These are phyloP conservation scores for Malbranchea cinnamomea DNA, from an alignment of 2,329 filamentous ascomycete species.

Conservation along the genomic window DNA sequence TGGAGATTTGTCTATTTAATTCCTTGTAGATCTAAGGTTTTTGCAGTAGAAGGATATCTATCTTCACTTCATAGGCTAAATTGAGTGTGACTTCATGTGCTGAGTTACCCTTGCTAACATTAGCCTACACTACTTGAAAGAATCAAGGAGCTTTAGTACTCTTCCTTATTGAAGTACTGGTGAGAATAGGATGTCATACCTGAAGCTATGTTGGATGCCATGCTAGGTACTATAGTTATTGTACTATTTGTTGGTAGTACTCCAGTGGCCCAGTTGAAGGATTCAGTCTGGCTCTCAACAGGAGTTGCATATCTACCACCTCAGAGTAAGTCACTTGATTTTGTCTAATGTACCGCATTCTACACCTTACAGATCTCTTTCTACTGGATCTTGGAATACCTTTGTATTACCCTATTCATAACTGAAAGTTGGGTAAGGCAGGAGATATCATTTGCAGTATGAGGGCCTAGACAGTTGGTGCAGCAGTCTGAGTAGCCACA, in stretches of 20 bases:
- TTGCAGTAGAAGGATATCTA: not conserved
- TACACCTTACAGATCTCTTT: not conserved
- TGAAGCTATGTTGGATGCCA: not conserved
- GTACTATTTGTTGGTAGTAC: too few species aligned
- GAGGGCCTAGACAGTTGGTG: constrained; percentile 1
- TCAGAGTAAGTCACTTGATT: not conserved
- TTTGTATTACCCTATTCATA: not conserved
- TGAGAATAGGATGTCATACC: not conserved
- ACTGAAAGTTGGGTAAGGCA: not conserved
- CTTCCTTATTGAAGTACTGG: constrained; percentile 1
- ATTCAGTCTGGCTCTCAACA: not conserved
- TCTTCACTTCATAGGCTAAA: not conserved
- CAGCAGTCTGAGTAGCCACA: constrained; percentile 1
- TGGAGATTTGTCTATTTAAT: not conserved
- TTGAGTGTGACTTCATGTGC: constrained; percentile 1
- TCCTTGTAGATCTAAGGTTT: not conserved
- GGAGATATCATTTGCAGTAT: constrained; percentile 1
- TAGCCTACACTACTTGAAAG: not conserved
- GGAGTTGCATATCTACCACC: not conserved
- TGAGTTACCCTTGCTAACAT: not conserved
- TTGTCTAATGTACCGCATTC: not conserved
- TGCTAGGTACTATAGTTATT: not conserved
- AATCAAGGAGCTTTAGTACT: not conserved
- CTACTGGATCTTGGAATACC: not conserved
- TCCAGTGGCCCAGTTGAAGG: not conserved